Conservation (phyloP, 352 stramenopile genomes). For the Globisporangium ultimum region DNA sequence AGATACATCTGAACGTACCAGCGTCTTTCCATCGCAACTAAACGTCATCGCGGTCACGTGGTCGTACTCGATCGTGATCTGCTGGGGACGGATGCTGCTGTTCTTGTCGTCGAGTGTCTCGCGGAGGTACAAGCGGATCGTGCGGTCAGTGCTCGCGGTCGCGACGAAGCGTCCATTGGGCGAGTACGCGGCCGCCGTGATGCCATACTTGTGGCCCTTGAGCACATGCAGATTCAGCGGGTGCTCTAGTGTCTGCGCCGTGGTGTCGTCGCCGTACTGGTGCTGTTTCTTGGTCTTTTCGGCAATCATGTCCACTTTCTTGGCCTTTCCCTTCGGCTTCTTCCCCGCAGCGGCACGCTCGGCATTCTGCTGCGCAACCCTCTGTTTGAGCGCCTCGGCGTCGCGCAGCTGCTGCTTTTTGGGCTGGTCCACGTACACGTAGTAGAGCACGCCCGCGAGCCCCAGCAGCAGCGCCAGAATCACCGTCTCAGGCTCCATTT, state of each 20-base stretch:
- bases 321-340: constrained; percentile 56
- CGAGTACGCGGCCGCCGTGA: constrained; percentile 67
- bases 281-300: constrained; percentile 66
- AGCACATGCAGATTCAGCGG: constrained; percentile 38
- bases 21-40: constrained; percentile 65
- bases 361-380: constrained; percentile 45
- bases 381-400: constrained; percentile 37
- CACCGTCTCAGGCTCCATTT: constrained; percentile 26
- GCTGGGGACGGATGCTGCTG: constrained; percentile 32
- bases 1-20: constrained; percentile 23
- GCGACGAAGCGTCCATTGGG: constrained; percentile 78
- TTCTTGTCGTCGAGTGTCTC: constrained; percentile 65
- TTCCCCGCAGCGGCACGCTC: constrained; percentile 48
- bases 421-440: constrained; percentile 56
- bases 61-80: constrained; percentile 79
- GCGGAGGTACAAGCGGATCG: constrained; percentile 64
- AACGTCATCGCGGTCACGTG: constrained; percentile 73
- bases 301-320: constrained; percentile 70
- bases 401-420: constrained; percentile 29
- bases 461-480: constrained; percentile 59
- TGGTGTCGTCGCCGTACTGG: constrained; percentile 9
- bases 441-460: constrained; percentile 54
- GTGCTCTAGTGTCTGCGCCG: constrained; percentile 30
- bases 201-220: constrained; percentile 66
- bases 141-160: constrained; percentile 72